Percentiles rank a stretch among this genome's conserved stretches.
Conservation (phyloP, 768 basidiomycete genomes). For the Ramaria sp. region DNA sequence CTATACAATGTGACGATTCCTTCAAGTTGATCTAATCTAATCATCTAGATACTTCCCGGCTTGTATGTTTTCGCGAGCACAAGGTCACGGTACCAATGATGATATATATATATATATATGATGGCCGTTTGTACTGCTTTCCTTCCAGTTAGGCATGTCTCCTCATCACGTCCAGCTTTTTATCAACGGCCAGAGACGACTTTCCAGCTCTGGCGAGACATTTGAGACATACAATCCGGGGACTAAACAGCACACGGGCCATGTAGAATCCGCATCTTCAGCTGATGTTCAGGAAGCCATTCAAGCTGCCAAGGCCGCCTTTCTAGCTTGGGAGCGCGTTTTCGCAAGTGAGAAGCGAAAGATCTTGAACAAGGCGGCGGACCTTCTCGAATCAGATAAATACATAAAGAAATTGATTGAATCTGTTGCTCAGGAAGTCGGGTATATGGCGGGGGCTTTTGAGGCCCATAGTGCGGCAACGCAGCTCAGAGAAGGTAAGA, state of each 20-base stretch:
- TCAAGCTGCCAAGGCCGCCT: constrained; percentile 34
- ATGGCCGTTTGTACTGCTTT: no score
- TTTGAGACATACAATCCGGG: constrained; percentile 39
- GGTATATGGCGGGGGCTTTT: constrained; percentile 17
- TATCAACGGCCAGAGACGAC: constrained; percentile 29
- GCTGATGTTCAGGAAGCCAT: constrained; percentile 35
- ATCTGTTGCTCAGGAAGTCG: constrained; percentile 29
- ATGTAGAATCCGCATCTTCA: constrained; percentile 31
- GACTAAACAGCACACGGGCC: constrained; percentile 32
- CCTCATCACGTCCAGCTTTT: constrained; percentile 16
- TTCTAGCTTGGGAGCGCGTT: constrained; percentile 36
- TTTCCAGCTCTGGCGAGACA: constrained; percentile 25
- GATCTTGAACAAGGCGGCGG: constrained; percentile 39
- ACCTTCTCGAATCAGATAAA: constrained; percentile 31
- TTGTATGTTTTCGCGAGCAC: no score
- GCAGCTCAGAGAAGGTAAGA: constrained; percentile 18
- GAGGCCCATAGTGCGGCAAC: constrained; percentile 19
- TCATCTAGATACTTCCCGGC: no score
- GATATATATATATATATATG: no score
- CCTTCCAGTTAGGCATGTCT: neutral
- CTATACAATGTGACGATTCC: no score
- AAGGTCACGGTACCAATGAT: no score
- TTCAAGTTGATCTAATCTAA: no score
- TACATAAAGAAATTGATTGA: constrained; percentile 27
- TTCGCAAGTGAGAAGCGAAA: constrained; percentile 27